phyloP scores from a whole-genome alignment of 495 filamentous ascomycete species.

The Penicillium malachiteum region DNA sequence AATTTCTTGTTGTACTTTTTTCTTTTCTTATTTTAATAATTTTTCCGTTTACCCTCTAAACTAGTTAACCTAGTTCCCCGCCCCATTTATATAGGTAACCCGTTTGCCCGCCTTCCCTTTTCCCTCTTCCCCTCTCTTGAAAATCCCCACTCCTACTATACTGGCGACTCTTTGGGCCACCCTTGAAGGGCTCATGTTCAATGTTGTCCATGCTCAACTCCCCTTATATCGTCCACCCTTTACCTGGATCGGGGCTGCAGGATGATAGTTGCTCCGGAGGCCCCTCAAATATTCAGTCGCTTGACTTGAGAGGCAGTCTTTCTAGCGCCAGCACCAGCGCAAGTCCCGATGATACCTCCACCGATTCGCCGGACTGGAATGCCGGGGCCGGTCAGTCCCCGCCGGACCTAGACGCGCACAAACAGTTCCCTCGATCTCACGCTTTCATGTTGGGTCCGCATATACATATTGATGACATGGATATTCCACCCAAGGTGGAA shows the following conservation, averaged over 20 bases:
- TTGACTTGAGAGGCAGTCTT: constrained; percentile 32
- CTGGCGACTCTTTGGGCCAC: not conserved
- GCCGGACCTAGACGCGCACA: constrained; percentile 23
- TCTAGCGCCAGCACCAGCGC: constrained; percentile 35
- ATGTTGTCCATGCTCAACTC: constrained; percentile 50
- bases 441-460: constrained; percentile 12
- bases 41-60: not conserved
- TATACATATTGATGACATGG: constrained; percentile 15
- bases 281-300: constrained; percentile 23
- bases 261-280: constrained; percentile 14
- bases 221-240: constrained; percentile 19
- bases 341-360: constrained; percentile 39
- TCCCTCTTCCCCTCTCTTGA: not conserved
- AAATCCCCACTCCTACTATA: not conserved
- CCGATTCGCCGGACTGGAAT: constrained; percentile 39
- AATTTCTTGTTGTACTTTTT: not conserved
- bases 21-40: not conserved
- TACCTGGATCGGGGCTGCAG: constrained; percentile 17
- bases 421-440: constrained; percentile 19
- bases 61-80: not conserved
- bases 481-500: constrained; percentile 42
- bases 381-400: constrained; percentile 28
- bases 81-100: constrained; percentile 7
- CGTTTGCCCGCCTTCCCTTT: not conserved
- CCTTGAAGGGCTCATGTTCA: constrained; percentile 20